Evolutionary conservation across 225 moss, liverwort and hornwort genomes (phyloP).

Genomic region (Physcomitrium patens): DNA sequence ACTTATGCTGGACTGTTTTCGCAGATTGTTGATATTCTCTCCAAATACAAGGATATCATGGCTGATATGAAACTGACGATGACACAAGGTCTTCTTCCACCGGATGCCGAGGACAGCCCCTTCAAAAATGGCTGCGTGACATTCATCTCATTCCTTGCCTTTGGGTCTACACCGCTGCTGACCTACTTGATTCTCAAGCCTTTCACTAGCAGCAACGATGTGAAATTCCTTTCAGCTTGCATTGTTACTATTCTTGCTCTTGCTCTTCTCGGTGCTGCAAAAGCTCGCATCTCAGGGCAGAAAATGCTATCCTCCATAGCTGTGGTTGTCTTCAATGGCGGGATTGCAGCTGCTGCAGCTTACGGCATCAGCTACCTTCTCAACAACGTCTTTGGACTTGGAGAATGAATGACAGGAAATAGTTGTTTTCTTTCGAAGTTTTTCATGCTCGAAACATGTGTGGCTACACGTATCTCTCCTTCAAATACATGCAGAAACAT

Average conservation of each 20-base stretch:
- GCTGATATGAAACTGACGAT: constrained; percentile 74
- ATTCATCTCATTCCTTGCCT: constrained; percentile 75
- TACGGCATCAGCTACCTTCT: constrained; percentile 79
- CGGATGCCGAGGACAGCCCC: constrained; percentile 76
- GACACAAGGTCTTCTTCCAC: constrained; percentile 73
- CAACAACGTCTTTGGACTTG: constrained; percentile 63
- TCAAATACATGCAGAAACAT: neutral
- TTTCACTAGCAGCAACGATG: constrained; percentile 51
- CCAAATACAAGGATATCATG: constrained; percentile 84
- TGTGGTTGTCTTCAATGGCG: constrained; percentile 78
- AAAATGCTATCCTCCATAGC: constrained; percentile 45
- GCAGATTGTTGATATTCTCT: constrained; percentile 81
- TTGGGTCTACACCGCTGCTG: constrained; percentile 80
- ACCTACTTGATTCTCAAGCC: constrained; percentile 77
- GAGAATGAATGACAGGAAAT: constrained; percentile 54
- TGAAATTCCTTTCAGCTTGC: constrained; percentile 77
- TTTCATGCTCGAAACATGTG: neutral
- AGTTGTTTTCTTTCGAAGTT: too few relatives aligned
- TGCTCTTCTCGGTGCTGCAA: constrained; percentile 76
- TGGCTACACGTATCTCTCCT: neutral
- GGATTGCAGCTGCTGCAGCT: constrained; percentile 87
- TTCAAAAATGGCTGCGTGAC: constrained; percentile 90
- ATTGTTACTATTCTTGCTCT: constrained; percentile 74
- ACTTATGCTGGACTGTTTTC: neutral
- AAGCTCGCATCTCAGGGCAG: constrained; percentile 86